Evolutionary conservation across 768 basidiomycete species (phyloP).

Genomic region (Russula olivacea): DNA sequence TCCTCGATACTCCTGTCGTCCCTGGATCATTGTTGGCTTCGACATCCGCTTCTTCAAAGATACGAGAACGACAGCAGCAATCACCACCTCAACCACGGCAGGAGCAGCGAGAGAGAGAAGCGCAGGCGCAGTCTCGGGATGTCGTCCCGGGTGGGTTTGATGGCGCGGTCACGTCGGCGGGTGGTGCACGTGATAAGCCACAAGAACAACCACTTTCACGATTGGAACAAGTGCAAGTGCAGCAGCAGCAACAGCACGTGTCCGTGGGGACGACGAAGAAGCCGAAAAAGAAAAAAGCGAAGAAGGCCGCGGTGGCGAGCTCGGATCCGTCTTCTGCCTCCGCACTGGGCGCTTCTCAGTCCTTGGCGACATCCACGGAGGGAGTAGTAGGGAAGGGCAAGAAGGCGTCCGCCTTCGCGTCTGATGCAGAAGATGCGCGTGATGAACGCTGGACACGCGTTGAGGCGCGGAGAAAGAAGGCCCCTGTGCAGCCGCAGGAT

Average conservation of each 20-base stretch:
- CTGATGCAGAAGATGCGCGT: slow-evolving; percentile 36
- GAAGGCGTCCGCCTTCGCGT: slow-evolving; percentile 31
- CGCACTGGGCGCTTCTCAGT: neutral
- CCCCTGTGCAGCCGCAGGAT: neutral
- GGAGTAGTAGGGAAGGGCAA: slow-evolving; percentile 25
- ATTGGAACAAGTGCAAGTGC: neutral
- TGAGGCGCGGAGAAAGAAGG: slow-evolving; percentile 39
- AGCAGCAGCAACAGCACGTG: slow-evolving; percentile 8
- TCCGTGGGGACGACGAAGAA: slow-evolving; percentile 33
- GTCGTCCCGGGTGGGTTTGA: slow-evolving; percentile 47
- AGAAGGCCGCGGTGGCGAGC: slow-evolving; percentile 26
- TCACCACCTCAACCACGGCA: neutral
- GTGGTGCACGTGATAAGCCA: neutral
- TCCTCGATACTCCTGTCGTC: slow-evolving; percentile 3
- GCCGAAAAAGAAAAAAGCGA: slow-evolving; percentile 41
- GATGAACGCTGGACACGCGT: slow-evolving; percentile 72
- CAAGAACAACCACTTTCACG: neutral
- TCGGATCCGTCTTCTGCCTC: slow-evolving; percentile 31
- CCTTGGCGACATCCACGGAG: neutral
- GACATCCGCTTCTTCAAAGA: slow-evolving; percentile 29
- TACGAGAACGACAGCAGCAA: slow-evolving; percentile 16
- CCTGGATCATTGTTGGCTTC: slow-evolving; percentile 4
- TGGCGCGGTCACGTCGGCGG: slow-evolving; percentile 18
- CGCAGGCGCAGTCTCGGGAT: slow-evolving; percentile 34
- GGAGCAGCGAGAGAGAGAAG: slow-evolving; percentile 18